Percentiles rank a stretch among this genome's conserved stretches.
phyloP scores from a whole-genome alignment of 2,329 filamentous ascomycete genomes.

The Diaporthe vaccinii region DNA sequence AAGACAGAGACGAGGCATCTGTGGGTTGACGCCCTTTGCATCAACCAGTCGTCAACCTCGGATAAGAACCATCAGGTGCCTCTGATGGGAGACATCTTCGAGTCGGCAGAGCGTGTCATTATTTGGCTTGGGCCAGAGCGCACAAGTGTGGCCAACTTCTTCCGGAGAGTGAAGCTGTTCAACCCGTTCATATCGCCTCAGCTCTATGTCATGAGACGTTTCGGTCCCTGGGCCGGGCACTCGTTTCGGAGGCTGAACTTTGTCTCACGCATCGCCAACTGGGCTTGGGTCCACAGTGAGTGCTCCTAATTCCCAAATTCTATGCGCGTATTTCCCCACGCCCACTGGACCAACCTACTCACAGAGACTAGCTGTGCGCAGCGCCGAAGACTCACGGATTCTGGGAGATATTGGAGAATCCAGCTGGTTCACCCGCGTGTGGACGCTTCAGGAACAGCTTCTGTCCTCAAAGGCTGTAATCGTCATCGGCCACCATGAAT shows the following conservation, averaged over 20 bases:
- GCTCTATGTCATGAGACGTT: conserved; percentile 16
- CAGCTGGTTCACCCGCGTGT: conserved; percentile 19
- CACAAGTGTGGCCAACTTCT: conserved; percentile 14
- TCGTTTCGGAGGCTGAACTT: conserved; percentile 6
- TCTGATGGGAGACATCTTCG: conserved; percentile 18
- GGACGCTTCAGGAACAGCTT: conserved; percentile 10
- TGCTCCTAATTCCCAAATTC: background rate
- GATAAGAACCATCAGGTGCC: conserved; percentile 19
- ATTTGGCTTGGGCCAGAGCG: conserved; percentile 1
- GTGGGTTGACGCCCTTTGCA: conserved; percentile 18
- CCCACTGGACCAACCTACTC: background rate
- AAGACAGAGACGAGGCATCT: background rate
- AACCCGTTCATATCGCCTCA: conserved; percentile 15
- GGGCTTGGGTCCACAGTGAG: conserved; percentile 20
- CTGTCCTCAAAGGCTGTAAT: conserved; percentile 8
- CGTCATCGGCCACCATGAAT: background rate
- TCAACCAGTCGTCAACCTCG: conserved; percentile 5
- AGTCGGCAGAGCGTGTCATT: conserved; percentile 15
- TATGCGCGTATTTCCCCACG: too few species aligned
- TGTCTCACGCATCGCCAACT: conserved; percentile 14
- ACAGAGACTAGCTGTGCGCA: background rate
- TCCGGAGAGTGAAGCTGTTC: conserved; percentile 20
- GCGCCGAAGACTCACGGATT: background rate
- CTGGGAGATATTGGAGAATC: background rate
- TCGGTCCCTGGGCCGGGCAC: conserved; percentile 14